phyloP scores from a whole-genome alignment of 116 monocot species.

The Phalaenopsis hybrid region DNA sequence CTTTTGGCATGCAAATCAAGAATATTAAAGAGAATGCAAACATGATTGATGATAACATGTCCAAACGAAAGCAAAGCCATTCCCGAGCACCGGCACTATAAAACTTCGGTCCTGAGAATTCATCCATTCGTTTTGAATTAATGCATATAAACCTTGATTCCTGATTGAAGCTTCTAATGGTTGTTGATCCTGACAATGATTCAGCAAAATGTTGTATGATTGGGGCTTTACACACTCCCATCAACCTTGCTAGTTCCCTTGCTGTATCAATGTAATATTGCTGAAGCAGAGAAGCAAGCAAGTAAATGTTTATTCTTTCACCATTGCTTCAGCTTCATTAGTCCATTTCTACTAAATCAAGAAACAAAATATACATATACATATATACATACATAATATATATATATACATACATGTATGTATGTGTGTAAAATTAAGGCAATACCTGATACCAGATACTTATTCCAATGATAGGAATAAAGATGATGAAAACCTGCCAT shows the following conservation, averaged over 20 bases:
- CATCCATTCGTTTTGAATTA: slow-evolving; percentile 50
- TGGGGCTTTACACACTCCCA: slow-evolving; percentile 78
- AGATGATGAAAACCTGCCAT: slow-evolving; percentile 47
- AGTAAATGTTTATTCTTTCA: neutral
- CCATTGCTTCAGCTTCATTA: too few relatives aligned
- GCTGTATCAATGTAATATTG: slow-evolving; percentile 74
- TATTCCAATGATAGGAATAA: slow-evolving; percentile 40
- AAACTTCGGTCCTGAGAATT: slow-evolving; percentile 62
- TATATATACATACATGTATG: too few relatives aligned
- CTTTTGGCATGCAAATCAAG: slow-evolving; percentile 55
- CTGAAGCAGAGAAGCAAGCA: slow-evolving; percentile 19
- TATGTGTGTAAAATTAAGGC: neutral
- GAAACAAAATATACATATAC: too few relatives aligned
- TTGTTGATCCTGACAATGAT: slow-evolving; percentile 66
- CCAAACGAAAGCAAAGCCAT: slow-evolving; percentile 75
- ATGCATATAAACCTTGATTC: slow-evolving; percentile 49
- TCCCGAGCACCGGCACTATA: slow-evolving; percentile 61
- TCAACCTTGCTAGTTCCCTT: slow-evolving; percentile 63
- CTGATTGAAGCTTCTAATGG: slow-evolving; percentile 71
- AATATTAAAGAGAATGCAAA: slow-evolving; percentile 79
- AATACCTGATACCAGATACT: slow-evolving; percentile 73
- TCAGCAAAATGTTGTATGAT: slow-evolving; percentile 91
- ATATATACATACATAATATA: too few relatives aligned
- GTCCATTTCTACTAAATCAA: too few relatives aligned
- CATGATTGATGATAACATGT: slow-evolving; percentile 56